Conservation (phyloP, 1,139 yeast genomes). For the Scheffersomyces insectosa region DNA sequence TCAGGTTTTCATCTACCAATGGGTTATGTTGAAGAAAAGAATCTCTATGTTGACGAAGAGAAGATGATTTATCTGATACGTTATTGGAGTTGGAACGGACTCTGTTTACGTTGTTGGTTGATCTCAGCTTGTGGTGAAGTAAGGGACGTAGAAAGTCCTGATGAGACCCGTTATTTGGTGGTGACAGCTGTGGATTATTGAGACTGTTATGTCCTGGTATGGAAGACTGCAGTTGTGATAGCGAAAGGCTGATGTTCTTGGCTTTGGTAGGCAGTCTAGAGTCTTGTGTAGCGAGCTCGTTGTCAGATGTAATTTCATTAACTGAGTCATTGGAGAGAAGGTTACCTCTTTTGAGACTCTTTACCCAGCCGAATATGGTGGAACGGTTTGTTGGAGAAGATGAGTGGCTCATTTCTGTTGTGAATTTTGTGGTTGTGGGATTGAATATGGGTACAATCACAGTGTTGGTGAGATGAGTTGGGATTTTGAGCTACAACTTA, state of each 20-base stretch:
- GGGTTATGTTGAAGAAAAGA: slow-evolving; percentile 50
- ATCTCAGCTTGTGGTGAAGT: slow-evolving; percentile 50
- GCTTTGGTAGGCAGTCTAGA: slow-evolving; percentile 27
- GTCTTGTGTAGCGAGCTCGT: slow-evolving; percentile 23
- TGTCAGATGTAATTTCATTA: slow-evolving; percentile 38
- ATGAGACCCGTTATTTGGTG: slow-evolving; percentile 10
- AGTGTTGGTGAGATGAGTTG: no score
- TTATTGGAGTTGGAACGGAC: slow-evolving; percentile 40
- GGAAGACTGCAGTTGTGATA: not conserved
- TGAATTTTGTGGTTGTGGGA: not conserved
- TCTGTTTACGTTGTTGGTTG: slow-evolving; percentile 48
- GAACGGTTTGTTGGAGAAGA: slow-evolving; percentile 43
- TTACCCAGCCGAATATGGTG: slow-evolving; percentile 51
- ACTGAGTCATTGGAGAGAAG: slow-evolving; percentile 42
- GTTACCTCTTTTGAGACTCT: slow-evolving; percentile 42
- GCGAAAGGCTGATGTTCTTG: slow-evolving; percentile 6
- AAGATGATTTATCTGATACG: slow-evolving; percentile 31
- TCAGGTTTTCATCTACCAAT: slow-evolving; percentile 47
- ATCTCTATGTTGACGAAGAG: slow-evolving; percentile 57
- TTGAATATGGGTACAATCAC: slow-evolving; percentile 1
- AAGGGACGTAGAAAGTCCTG: slow-evolving; percentile 47
- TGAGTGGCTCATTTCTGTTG: slow-evolving; percentile 36
- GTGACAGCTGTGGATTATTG: slow-evolving; percentile 9
- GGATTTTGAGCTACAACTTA: no score
- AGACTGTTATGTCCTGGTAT: not conserved